A percentile compares a stretch with the other conserved stretches of the same genome.
phyloP scores from a whole-genome alignment of 805 yeast species.

The Metschnikowia noctiluminum region DNA sequence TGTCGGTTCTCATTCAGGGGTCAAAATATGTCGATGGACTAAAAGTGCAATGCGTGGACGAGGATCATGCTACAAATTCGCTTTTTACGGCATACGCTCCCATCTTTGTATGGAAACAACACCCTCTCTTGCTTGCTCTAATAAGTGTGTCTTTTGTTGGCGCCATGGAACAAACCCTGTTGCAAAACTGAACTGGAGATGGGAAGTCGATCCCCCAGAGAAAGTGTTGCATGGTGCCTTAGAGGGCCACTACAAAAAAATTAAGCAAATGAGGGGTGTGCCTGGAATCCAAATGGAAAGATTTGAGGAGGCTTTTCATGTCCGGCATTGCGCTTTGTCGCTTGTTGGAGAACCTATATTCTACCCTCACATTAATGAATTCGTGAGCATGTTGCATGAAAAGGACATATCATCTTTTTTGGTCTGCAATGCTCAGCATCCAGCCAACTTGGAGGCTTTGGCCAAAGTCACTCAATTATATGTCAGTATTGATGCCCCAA shows the following conservation, averaged over 20 bases:
- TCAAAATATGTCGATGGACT: conserved; percentile 94
- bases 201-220: conserved; percentile 93
- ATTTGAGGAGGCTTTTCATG: conserved; percentile 86
- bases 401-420: conserved; percentile 79
- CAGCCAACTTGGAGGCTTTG: conserved; percentile 68
- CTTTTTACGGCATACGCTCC: conserved; percentile 85
- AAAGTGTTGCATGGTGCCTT: conserved; percentile 80
- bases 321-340: conserved; percentile 87
- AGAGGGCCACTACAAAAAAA: conserved; percentile 85
- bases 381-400: conserved; percentile 75
- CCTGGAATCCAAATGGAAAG: conserved; percentile 91
- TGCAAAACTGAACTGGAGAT: conserved; percentile 86
- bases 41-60: conserved; percentile 90
- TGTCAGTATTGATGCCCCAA: conserved; percentile 93
- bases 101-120: conserved; percentile 96
- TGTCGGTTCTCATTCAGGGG: conserved; percentile 94
- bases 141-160: conserved; percentile 96
- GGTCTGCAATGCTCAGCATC: conserved; percentile 96
- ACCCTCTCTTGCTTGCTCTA: conserved; percentile 89
- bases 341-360: conserved; percentile 94
- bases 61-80: conserved; percentile 91
- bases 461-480: conserved; percentile 84
- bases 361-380: conserved; percentile 86
- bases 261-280: conserved; percentile 92
- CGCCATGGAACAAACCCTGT: conserved; percentile 97